Evolutionary conservation across 495 filamentous ascomycete genomes (phyloP), one percentile per base, ranked within the genome.

Genomic region (Evernia prunastri): DNA sequence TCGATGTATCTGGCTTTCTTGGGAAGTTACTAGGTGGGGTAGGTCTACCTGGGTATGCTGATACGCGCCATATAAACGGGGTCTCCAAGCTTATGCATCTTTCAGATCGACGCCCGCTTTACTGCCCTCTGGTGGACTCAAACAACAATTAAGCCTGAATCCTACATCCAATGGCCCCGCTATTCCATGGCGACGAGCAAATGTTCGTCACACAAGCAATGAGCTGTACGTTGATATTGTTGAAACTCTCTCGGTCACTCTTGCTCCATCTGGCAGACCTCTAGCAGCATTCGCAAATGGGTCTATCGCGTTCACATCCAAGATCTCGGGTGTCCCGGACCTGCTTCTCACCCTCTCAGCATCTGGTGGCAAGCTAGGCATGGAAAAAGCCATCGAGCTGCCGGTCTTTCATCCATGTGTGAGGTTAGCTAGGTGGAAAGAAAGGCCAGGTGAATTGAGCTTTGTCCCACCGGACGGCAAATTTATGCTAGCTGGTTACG

Each of bases 401-500:
- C 93, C 93, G 0, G 92, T 96, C 0, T 99, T 99, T 71, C 94
- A 99, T 70, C 94, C 94, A 1, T 97, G 92, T 72, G 94, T 99
- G 12, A 81, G 95, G 23, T 76, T 97, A 25, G 87, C 85, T 25
- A 78, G 84, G 43, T 99, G 94, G 94, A 83, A 86, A 61, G 91
- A 96, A 63, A 82, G 82, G 43, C 92, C 94, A 0, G 94, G 94
- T 2, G 88, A 96, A 67, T 80, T 99, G 23, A 93, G 89, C 72
- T 99, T 97, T 72, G 84, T 99, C 25, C 94, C 94, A 13, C 94
- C 94, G 2, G 94, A 99, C 72, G 94, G 94, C 25, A 82, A 89
- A n/a, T 98, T 97, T 71, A 89, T 94, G 17, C 81, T 98, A 12
- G 91, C 91, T 33, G 92, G 92, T 6, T 98, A 98, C 69, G 94